A percentile compares a stretch with the other conserved stretches of the same genome.
phyloP scores from a whole-genome alignment of 495 filamentous ascomycete genomes.

The Aspergillus hancockii region DNA sequence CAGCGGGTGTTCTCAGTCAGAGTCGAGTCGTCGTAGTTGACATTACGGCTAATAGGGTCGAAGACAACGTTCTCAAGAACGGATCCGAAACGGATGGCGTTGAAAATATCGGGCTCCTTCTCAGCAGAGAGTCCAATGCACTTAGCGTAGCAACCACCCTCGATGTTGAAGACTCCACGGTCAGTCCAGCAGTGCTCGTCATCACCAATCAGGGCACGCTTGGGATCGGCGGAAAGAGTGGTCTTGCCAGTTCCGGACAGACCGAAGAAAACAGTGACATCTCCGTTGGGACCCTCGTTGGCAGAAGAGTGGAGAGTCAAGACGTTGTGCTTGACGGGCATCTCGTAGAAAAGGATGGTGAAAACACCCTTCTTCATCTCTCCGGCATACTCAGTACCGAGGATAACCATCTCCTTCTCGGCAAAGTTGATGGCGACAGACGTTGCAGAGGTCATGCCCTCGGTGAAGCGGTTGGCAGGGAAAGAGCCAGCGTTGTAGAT shows the following conservation, averaged over 20 bases:
- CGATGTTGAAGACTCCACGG: slow-evolving; percentile 97
- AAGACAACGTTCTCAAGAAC: slow-evolving; percentile 99
- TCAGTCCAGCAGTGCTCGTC: slow-evolving; percentile 99
- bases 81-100: slow-evolving; percentile 94
- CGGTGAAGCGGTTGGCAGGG: slow-evolving; percentile 97
- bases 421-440: slow-evolving; percentile 87
- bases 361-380: slow-evolving; percentile 99
- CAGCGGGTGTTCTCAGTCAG: slow-evolving; percentile 98
- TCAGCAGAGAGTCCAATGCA: slow-evolving; percentile 96
- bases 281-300: slow-evolving; percentile 83
- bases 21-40: slow-evolving; percentile 93
- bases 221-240: slow-evolving; percentile 93
- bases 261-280: slow-evolving; percentile 98
- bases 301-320: slow-evolving; percentile 94
- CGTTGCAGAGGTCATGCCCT: slow-evolving; percentile 95
- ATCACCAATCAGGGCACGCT: slow-evolving; percentile 94
- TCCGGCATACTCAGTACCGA: slow-evolving; percentile 97
- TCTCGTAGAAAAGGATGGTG: slow-evolving; percentile 99
- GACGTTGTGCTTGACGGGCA: slow-evolving; percentile 99
- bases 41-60: slow-evolving; percentile 81
- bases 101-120: slow-evolving; percentile 98
- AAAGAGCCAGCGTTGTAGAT: slow-evolving; percentile 99
- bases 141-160: slow-evolving; percentile 99
- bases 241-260: slow-evolving; percentile 99
- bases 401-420: slow-evolving; percentile 96